Evolutionary conservation across 352 stramenopile species (phyloP).

Genomic region (Globisporangium takayamanum): DNA sequence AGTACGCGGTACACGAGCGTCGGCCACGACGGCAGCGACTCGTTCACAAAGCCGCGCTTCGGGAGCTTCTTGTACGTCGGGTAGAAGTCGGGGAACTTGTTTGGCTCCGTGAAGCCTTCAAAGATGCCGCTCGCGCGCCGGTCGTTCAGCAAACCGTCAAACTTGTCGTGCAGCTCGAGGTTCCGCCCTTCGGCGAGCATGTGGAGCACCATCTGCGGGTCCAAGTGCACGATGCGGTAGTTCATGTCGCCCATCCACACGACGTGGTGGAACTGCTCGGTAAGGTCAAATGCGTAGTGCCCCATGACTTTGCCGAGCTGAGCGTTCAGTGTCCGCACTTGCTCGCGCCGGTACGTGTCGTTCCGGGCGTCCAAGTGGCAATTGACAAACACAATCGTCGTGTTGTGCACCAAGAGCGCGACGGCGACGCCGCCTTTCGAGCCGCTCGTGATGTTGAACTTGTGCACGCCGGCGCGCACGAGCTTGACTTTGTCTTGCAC

Average conservation of each 20-base stretch:
- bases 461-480: slow-evolving; percentile 64
- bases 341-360: slow-evolving; percentile 70
- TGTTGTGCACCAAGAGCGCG: slow-evolving; percentile 65
- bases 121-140: slow-evolving; percentile 66
- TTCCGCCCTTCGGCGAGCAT: slow-evolving; percentile 77
- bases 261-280: slow-evolving; percentile 85
- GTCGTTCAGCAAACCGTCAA: slow-evolving; percentile 79
- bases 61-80: slow-evolving; percentile 89
- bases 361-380: slow-evolving; percentile 81
- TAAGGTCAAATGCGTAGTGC: slow-evolving; percentile 74
- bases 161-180: slow-evolving; percentile 76
- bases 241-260: slow-evolving; percentile 89
- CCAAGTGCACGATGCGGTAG: slow-evolving; percentile 75
- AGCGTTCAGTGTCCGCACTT: slow-evolving; percentile 76
- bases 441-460: slow-evolving; percentile 75
- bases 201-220: slow-evolving; percentile 67
- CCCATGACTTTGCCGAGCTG: slow-evolving; percentile 77
- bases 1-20: slow-evolving; percentile 70
- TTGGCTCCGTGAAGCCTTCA: slow-evolving; percentile 74
- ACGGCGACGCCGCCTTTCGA: slow-evolving; percentile 79
- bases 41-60: slow-evolving; percentile 60
- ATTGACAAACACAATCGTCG: slow-evolving; percentile 81
- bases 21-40: slow-evolving; percentile 55
- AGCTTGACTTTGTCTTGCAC: slow-evolving; percentile 65
- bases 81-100: slow-evolving; percentile 85